phyloP scores from a whole-genome alignment of 768 basidiomycete genomes.

The Daedaleopsis sinensis region DNA sequence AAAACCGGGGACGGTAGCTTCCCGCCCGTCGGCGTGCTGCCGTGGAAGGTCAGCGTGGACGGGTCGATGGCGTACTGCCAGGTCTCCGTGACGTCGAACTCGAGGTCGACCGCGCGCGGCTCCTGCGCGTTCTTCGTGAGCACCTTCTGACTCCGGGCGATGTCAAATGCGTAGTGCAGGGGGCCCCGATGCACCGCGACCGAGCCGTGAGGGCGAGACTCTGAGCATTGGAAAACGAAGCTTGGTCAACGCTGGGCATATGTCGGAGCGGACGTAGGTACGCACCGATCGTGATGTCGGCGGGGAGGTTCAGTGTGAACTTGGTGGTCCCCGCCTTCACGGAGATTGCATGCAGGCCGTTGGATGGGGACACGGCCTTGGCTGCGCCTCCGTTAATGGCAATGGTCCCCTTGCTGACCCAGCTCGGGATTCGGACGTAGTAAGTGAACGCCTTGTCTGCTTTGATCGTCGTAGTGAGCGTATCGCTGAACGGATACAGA shows the following conservation, averaged over 20 bases:
- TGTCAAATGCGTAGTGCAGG: conserved; percentile 58
- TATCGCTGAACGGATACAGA: conserved; percentile 54
- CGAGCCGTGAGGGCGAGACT: conserved; percentile 52
- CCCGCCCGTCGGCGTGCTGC: conserved; percentile 25
- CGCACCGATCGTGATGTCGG: conserved; percentile 49
- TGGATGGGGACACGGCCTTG: conserved; percentile 41
- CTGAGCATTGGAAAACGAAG: conserved; percentile 28
- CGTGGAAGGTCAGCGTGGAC: conserved; percentile 32
- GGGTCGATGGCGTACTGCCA: conserved; percentile 64
- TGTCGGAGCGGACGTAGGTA: neutral
- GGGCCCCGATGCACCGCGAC: conserved; percentile 58
- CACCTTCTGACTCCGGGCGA: conserved; percentile 38
- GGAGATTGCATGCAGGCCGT: conserved; percentile 47
- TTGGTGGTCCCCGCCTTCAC: conserved; percentile 46
- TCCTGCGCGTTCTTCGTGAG: conserved; percentile 46
- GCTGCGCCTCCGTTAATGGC: conserved; percentile 39
- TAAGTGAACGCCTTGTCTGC: conserved; percentile 48
- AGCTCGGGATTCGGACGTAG: conserved; percentile 52
- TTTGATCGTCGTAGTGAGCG: conserved; percentile 47
- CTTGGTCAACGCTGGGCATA: neutral
- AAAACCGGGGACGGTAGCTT: conserved; percentile 38
- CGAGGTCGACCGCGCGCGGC: conserved; percentile 49
- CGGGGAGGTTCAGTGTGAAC: conserved; percentile 48
- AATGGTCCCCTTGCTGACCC: conserved; percentile 50
- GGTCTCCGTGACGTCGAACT: conserved; percentile 48